phyloP scores from a whole-genome alignment of 345 rosid genomes.

The Melaleuca quinquenervia region DNA sequence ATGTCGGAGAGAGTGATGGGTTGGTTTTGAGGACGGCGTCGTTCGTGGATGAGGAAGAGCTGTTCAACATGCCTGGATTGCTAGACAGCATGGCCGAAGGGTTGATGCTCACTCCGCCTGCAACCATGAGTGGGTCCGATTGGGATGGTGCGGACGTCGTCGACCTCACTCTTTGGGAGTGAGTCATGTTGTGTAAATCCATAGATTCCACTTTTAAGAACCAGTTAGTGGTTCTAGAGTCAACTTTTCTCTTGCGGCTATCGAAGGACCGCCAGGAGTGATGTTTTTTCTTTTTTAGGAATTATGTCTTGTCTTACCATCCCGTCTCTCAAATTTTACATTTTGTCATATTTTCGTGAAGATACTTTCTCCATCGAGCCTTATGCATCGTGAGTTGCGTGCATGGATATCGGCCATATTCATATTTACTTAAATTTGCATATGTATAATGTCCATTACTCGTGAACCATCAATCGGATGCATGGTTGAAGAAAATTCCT shows the following conservation, averaged over 20 bases:
- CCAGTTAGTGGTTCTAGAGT: not conserved
- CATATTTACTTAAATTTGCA: not conserved
- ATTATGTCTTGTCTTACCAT: not conserved
- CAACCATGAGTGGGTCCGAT: constrained; percentile 22
- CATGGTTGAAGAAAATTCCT: not conserved
- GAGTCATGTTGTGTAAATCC: not conserved
- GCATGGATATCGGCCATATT: not conserved
- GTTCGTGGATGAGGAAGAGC: constrained; percentile 42
- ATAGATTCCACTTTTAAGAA: constrained; percentile 1
- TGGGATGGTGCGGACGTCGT: constrained; percentile 17
- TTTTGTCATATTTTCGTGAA: not conserved
- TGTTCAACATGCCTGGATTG: constrained; percentile 50
- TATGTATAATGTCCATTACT: not conserved
- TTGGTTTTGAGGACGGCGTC: not conserved
- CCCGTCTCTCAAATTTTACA: not conserved
- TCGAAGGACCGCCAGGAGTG: not conserved
- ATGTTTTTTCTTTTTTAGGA: not conserved
- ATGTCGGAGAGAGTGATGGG: not conserved
- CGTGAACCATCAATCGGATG: not conserved
- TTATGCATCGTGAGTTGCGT: not conserved
- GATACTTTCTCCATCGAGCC: not conserved
- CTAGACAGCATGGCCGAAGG: constrained; percentile 53
- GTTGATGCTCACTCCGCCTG: constrained; percentile 40
- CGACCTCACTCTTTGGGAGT: constrained; percentile 36
- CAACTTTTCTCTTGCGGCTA: not conserved